Percentiles rank a stretch among this genome's conserved stretches.
Conservation (phyloP, 1,284 basidiomycete species). For the Fistulinella staudtii region DNA sequence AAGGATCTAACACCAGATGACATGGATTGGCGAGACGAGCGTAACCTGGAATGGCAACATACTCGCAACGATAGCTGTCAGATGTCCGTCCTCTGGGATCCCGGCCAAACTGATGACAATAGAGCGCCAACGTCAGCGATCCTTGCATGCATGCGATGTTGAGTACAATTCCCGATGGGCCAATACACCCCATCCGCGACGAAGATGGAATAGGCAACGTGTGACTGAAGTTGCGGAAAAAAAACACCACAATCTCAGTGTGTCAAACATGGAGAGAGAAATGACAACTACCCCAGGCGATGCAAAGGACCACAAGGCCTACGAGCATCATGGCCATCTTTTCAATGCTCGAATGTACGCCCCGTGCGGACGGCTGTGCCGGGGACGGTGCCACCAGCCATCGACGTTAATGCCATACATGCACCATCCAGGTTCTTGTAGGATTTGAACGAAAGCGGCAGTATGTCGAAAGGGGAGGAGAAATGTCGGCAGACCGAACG, state of each 20-base stretch:
- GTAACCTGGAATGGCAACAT: conserved; percentile 32
- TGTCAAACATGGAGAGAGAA: conserved; percentile 10
- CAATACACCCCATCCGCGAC: conserved; percentile 16
- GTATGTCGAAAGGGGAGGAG: conserved; percentile 33
- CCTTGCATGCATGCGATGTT: conserved; percentile 27
- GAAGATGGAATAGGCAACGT: conserved; percentile 24
- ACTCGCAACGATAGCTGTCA: conserved; percentile 20
- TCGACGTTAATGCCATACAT: conserved; percentile 21
- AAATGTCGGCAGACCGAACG: conserved; percentile 16
- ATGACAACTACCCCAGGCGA: conserved; percentile 25
- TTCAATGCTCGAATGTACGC: conserved; percentile 18
- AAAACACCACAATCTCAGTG: conserved; percentile 24
- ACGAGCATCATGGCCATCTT: conserved; percentile 22
- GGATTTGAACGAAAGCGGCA: conserved; percentile 27
- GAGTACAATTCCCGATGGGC: conserved; percentile 28
- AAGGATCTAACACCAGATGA: conserved; percentile 22
- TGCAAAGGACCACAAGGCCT: conserved; percentile 17
- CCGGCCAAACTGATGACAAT: conserved; percentile 23
- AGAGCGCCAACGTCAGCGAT: conserved; percentile 28
- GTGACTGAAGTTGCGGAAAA: conserved; percentile 23
- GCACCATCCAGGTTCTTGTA: conserved; percentile 14
- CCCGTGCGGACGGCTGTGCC: conserved; percentile 29
- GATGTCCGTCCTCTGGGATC: conserved; percentile 7
- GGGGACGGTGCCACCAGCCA: conserved; percentile 14
- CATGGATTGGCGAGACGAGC: too few relatives aligned